A percentile compares a stretch with the other conserved stretches of the same genome.
phyloP scores from a whole-genome alignment of 2,329 filamentous ascomycete genomes.

The Colletotrichum limetticola region DNA sequence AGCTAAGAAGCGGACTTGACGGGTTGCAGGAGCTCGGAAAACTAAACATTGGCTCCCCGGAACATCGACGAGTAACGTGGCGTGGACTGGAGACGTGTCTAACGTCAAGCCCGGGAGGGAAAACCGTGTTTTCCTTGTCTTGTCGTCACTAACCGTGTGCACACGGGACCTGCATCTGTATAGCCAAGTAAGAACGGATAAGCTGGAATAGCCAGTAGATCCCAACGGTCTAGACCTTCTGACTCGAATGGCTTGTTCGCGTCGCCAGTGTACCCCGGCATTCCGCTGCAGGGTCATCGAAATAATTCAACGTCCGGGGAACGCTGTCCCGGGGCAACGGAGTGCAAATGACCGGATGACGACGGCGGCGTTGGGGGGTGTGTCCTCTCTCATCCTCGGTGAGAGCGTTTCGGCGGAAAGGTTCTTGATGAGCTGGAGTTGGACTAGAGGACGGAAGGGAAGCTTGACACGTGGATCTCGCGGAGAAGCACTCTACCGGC shows the following conservation, averaged over 20 bases:
- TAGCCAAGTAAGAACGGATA: not conserved
- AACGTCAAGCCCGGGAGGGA: not conserved
- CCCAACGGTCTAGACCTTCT: not conserved
- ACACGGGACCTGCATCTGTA: not conserved
- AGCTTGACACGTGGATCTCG: conserved; percentile 3
- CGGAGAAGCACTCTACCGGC: not conserved
- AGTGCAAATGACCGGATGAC: conserved; percentile 10
- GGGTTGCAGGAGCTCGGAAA: not conserved
- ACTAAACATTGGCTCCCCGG: not conserved
- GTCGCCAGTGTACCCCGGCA: not conserved
- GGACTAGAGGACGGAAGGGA: not conserved
- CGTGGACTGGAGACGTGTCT: not conserved
- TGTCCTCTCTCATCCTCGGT: not conserved
- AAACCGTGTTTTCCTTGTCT: not conserved
- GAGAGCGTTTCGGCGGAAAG: conserved; percentile 3
- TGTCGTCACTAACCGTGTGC: not conserved
- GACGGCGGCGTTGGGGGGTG: not conserved
- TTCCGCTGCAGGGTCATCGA: conserved; percentile 8
- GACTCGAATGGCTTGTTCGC: not conserved
- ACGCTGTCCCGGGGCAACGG: not conserved
- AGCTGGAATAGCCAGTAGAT: not conserved
- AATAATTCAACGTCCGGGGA: not conserved
- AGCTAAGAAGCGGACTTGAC: not conserved
- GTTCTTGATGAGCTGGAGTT: not conserved
- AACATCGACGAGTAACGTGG: not conserved